Conservation (phyloP, 441 rosid species). For the Populus hybrid region DNA sequence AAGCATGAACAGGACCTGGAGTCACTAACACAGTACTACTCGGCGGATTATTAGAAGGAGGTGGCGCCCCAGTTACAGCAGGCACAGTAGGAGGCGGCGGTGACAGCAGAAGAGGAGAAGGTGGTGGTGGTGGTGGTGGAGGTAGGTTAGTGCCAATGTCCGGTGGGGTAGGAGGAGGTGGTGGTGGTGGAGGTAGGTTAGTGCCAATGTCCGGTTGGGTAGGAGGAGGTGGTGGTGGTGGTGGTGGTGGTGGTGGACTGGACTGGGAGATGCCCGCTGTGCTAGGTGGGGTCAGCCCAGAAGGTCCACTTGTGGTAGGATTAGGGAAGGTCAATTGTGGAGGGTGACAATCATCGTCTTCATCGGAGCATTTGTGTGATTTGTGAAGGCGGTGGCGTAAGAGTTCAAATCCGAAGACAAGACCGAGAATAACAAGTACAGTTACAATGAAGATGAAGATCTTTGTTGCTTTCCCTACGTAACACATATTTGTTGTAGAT, state of each 20-base stretch:
- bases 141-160: too few species aligned
- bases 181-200: too few species aligned
- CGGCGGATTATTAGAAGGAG: too few species aligned
- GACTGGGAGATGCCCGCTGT: not conserved
- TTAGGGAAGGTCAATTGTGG: slow-evolving; percentile 33
- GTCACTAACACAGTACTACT: too few species aligned
- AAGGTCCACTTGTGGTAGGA: slow-evolving; percentile 21
- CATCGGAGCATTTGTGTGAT: slow-evolving; percentile 55
- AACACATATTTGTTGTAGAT: slow-evolving; percentile 39
- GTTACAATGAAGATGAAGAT: slow-evolving; percentile 89
- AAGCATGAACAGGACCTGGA: too few species aligned
- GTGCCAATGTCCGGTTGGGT: too few species aligned
- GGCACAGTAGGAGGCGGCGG: too few species aligned
- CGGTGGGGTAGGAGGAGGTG: too few species aligned
- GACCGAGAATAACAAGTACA: slow-evolving; percentile 58
- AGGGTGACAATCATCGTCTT: slow-evolving; percentile 27
- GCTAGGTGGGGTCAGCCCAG: slow-evolving; percentile 15
- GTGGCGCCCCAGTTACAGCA: too few species aligned
- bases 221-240: slow-evolving; percentile 24
- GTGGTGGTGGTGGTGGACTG: slow-evolving; percentile 15
- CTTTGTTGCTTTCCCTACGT: slow-evolving; percentile 91
- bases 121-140: too few species aligned
- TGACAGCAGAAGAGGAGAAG: too few species aligned
- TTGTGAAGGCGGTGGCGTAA: slow-evolving; percentile 42
- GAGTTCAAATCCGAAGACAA: slow-evolving; percentile 62